Base-by-base conservation (phyloP, 371 early-diverging fungal genomes). In the Batkoa obscura region DNA sequence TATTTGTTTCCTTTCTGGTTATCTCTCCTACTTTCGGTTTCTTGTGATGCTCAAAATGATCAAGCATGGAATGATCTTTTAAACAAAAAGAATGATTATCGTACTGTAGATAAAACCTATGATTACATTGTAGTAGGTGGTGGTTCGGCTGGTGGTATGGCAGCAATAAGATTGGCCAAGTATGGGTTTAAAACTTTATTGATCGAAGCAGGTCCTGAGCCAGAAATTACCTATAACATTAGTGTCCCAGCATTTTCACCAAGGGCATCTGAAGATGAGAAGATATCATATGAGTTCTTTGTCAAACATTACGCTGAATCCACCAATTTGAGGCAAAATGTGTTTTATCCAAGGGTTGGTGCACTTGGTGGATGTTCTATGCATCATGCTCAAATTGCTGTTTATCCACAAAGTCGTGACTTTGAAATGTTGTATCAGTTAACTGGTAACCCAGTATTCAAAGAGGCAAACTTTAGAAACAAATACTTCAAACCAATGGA, bases 121-220 rank as follows among this genome's bases (percentile, higher is more conserved):
- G 47, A 56, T 37, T 56, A 56, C 15, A 46, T 56, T 8, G 56
- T 56, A 32, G 56, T 56, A 31, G 56, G 56, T n/a, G 47, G 43
- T 4, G 56, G 56, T 31, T 5, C 56, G 1, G 42, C 17, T 2
- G 56, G 56, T 33, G 31, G 43, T 1, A 33, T 34, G 1, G 3
- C 33, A 8, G 56, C 56, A 3, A 23, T 31, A 2, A 34, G 33
- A 46, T 31, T 56, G 17, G 56, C 56, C 13, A 56, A n/a, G 35
- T 35, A 43, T 2, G 56, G 48, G 2, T 56, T 45, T 34, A 45
- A 17, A 2, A 56, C 56, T 35, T 17, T 56, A 10, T 8, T 56
- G 2, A 42, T 56, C n/a, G 56, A 56, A 30, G 56, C 56, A 13
- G 56, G 56, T 45, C 31, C 43, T 3, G 56, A 43, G 9, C 3